Conservation (phyloP, 2,329 filamentous ascomycete genomes). For the Xylariaceae sp. region DNA sequence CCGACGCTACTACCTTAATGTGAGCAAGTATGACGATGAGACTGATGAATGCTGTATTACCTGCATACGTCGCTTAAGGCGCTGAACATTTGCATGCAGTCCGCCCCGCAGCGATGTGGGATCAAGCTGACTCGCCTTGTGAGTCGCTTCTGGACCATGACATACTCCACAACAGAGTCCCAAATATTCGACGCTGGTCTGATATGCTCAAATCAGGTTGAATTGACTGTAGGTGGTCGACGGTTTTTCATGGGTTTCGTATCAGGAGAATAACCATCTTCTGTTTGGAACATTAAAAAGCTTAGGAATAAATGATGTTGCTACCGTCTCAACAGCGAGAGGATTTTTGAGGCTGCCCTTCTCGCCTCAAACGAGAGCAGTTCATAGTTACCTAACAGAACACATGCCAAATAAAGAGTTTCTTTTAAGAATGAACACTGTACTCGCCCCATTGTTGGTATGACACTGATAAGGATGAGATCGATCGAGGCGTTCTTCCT, state of each 20-base stretch:
- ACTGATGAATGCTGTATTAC: neutral
- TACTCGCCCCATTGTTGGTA: too few species aligned
- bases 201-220: conserved; percentile 10
- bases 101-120: conserved; percentile 5
- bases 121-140: neutral
- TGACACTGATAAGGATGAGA: neutral
- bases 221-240: neutral
- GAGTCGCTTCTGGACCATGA: conserved; percentile 7
- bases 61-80: conserved; percentile 15
- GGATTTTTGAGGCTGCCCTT: too few species aligned
- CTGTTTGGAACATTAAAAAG: neutral
- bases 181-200: conserved; percentile 21
- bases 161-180: neutral
- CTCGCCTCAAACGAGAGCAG: neutral
- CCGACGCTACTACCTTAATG: conserved; percentile 2
- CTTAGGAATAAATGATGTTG: too few species aligned
- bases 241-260: neutral
- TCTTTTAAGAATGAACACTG: too few species aligned
- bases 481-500: neutral
- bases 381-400: neutral
- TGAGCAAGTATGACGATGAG: neutral
- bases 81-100: conserved; percentile 8
- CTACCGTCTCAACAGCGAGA: too few species aligned
- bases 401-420: too few species aligned
- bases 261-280: conserved; percentile 10